phyloP scores from a whole-genome alignment of 2,329 filamentous ascomycete genomes.

The Neurospora sp. region DNA sequence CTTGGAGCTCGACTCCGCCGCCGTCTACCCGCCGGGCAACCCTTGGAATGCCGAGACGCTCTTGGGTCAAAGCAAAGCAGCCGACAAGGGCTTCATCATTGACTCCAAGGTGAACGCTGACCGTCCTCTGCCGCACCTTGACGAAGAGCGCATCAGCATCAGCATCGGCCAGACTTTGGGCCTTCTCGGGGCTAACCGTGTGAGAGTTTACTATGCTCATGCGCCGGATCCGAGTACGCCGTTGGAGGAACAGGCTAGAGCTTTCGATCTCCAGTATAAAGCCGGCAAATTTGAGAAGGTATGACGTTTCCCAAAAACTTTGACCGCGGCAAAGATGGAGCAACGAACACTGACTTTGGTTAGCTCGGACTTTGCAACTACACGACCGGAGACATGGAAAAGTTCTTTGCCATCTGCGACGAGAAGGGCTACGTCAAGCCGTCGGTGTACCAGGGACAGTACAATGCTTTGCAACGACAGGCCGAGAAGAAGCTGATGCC shows the following conservation, averaged over 20 bases:
- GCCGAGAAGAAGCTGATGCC: slow-evolving; percentile 10
- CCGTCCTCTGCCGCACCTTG: background rate
- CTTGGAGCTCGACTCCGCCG: slow-evolving; percentile 15
- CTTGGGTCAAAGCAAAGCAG: slow-evolving; percentile 9
- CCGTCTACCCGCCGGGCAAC: slow-evolving; percentile 14
- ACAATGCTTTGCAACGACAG: slow-evolving; percentile 24
- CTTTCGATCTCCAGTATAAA: slow-evolving; percentile 23
- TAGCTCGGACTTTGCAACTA: slow-evolving; percentile 27
- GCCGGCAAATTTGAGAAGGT: slow-evolving; percentile 21
- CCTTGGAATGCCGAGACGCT: slow-evolving; percentile 13
- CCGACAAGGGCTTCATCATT: slow-evolving; percentile 8
- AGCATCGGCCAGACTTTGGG: slow-evolving; percentile 7
- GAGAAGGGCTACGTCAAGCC: slow-evolving; percentile 22
- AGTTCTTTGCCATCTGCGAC: slow-evolving; percentile 22
- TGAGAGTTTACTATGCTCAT: slow-evolving; percentile 16
- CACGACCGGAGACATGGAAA: slow-evolving; percentile 18
- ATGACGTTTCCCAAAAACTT: background rate
- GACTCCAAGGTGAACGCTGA: slow-evolving; percentile 11
- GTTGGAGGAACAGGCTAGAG: slow-evolving; percentile 19
- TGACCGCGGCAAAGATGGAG: background rate
- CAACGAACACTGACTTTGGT: background rate
- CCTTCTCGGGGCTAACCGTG: slow-evolving; percentile 3
- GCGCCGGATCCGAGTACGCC: slow-evolving; percentile 20
- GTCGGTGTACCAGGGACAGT: slow-evolving; percentile 25
- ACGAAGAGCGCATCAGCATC: background rate